A percentile compares a stretch with the other conserved stretches of the same genome.
phyloP scores from a whole-genome alignment of 2,329 filamentous ascomycete genomes.

The Hymenoscyphus scutula region DNA sequence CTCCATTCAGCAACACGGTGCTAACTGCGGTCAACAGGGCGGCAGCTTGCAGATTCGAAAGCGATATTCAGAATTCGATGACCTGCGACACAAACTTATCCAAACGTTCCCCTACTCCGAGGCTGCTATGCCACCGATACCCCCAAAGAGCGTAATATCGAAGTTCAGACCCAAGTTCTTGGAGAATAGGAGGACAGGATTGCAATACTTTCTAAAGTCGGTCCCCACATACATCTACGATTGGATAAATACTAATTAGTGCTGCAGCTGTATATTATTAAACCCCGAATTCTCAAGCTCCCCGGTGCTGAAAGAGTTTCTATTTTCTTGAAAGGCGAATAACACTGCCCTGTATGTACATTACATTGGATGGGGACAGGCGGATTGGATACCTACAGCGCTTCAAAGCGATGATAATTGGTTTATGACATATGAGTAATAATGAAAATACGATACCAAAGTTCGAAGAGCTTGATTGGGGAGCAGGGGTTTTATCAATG shows the following conservation, averaged over 20 bases:
- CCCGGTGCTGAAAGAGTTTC: constrained; percentile 86
- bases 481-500: neutral
- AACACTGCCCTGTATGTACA: neutral
- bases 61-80: constrained; percentile 92
- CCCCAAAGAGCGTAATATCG: constrained; percentile 87
- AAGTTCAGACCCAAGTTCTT: constrained; percentile 83
- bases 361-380: neutral
- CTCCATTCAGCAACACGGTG: constrained; percentile 23
- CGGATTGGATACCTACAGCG: neutral
- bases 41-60: constrained; percentile 62
- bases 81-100: constrained; percentile 70
- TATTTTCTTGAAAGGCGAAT: constrained; percentile 41
- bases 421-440: constrained; percentile 1
- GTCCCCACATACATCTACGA: constrained; percentile 35
- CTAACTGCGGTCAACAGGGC: constrained; percentile 44
- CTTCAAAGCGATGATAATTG: neutral
- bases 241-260: constrained; percentile 16
- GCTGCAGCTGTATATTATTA: constrained; percentile 75
- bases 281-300: constrained; percentile 93
- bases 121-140: constrained; percentile 82
- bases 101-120: constrained; percentile 80
- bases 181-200: constrained; percentile 74
- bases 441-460: neutral
- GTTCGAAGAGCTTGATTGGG: no score
- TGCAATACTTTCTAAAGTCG: constrained; percentile 93